These are phyloP conservation scores for Crucibulum parvulum DNA, from an alignment of 1,284 basidiomycete species.

Conservation along the genomic window DNA sequence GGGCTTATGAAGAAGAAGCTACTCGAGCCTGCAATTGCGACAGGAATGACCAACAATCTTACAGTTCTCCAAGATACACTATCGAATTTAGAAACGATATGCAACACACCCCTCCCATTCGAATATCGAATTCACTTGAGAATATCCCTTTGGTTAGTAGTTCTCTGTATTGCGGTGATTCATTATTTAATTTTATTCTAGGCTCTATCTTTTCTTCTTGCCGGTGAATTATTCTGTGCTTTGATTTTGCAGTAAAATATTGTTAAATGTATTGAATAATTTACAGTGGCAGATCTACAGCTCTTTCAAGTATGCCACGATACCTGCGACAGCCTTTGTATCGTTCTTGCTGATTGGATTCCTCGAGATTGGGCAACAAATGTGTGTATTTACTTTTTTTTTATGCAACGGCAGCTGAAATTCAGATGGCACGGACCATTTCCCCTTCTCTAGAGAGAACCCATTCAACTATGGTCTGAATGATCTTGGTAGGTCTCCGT, in stretches of 20 bases:
- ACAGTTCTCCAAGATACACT: conserved; percentile 60
- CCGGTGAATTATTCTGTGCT: conserved; percentile 45
- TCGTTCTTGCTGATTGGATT: conserved; percentile 69
- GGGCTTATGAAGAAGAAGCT: conserved; percentile 49
- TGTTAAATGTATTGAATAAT: not conserved
- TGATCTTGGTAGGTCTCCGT: conserved; percentile 55
- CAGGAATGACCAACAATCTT: conserved; percentile 52
- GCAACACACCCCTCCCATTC: conserved; percentile 68
- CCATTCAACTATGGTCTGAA: conserved; percentile 73
- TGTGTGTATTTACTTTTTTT: conserved; percentile 43
- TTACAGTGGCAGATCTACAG: conserved; percentile 62
- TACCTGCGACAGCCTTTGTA: conserved; percentile 64
- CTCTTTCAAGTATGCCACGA: conserved; percentile 60
- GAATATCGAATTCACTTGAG: conserved; percentile 72
- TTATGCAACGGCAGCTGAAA: not conserved
- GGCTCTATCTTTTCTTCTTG: conserved; percentile 67
- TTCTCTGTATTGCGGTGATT: not conserved
- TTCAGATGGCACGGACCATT: not conserved
- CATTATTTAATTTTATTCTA: conserved; percentile 17
- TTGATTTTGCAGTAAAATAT: not conserved
- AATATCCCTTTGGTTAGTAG: conserved; percentile 59
- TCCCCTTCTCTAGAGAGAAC: conserved; percentile 53
- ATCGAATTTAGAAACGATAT: conserved; percentile 64
- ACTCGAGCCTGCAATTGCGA: conserved; percentile 54
- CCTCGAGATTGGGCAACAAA: conserved; percentile 73